These are phyloP conservation scores for Yamadazyma phyllophila DNA, from an alignment of 805 yeast genomes.

Conservation along the genomic window DNA sequence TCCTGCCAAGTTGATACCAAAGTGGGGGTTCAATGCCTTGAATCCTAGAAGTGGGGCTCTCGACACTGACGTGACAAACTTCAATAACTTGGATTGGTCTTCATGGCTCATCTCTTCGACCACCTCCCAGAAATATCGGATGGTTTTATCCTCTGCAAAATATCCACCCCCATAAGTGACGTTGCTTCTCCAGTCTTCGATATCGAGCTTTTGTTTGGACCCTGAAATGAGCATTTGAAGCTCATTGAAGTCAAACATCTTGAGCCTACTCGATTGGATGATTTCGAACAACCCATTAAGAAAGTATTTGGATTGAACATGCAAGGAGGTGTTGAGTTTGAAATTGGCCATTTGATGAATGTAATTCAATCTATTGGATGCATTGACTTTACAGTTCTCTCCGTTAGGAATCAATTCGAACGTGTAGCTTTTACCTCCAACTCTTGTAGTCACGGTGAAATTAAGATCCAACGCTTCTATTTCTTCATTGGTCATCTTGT, in stretches of 20 bases:
- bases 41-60: slow-evolving; percentile 91
- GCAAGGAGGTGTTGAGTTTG: slow-evolving; percentile 63
- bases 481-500: slow-evolving; percentile 53
- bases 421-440: slow-evolving; percentile 36
- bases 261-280: slow-evolving; percentile 72
- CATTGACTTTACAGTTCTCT: slow-evolving; percentile 50
- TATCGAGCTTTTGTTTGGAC: slow-evolving; percentile 71
- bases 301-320: slow-evolving; percentile 60
- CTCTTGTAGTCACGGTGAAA: slow-evolving; percentile 59
- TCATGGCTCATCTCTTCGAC: slow-evolving; percentile 61
- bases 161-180: slow-evolving; percentile 64
- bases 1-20: slow-evolving; percentile 77
- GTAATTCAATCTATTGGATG: slow-evolving; percentile 64
- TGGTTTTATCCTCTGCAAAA: slow-evolving; percentile 52
- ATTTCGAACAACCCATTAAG: slow-evolving; percentile 69
- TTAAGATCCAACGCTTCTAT: slow-evolving; percentile 58
- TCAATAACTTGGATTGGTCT: slow-evolving; percentile 66
- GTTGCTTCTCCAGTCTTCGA: slow-evolving; percentile 63
- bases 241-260: slow-evolving; percentile 81
- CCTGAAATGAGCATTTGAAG: slow-evolving; percentile 77
- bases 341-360: slow-evolving; percentile 76
- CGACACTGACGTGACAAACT: slow-evolving; percentile 90
- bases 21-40: slow-evolving; percentile 64
- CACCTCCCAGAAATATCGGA: slow-evolving; percentile 70
- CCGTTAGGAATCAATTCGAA: slow-evolving; percentile 68